Base-by-base conservation (phyloP, 2,329 filamentous ascomycete genomes). In the Pleoardoris graminearum region DNA sequence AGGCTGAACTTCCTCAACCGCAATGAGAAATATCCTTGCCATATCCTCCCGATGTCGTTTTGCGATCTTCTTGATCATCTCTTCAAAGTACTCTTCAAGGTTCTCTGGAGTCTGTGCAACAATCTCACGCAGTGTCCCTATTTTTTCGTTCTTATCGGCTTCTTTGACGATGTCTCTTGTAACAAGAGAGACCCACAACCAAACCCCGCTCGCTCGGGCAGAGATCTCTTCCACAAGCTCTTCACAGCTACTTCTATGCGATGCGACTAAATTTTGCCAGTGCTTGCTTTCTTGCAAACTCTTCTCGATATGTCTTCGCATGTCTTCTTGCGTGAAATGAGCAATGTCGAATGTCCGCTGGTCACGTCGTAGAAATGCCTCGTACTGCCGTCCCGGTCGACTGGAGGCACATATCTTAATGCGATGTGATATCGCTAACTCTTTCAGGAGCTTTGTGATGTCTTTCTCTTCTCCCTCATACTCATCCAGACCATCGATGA, bases 381-480 rank as follows among this genome's bases (percentile, higher is more conserved):
- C 43, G 29, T 57, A 61, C 21, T 39, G 21, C 27, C 35, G 43
- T 25, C 60, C 50, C 14, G 59, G 59, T 29, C 60, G 59, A 37
- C 54, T 61, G 1, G 60, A 63, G n/a, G 42, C 49, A 44, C 60
- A 63, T 8, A 61, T 47, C 37, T 63, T 63, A 50, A 63, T 50
- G 19, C 54, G 11, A 2, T 27, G 3, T 14, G 52, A 57, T 22
- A 32, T 30, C 3, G 50, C 41, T 2, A 59, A 30, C 7, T 30
- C 4, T 17, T 45, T 22, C 19, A 63, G 33, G 1, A 60, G 19
- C 3, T 51, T 7, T 11, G 53, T 44, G 12, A 61, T 14, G 1
- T 61, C 59, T 17, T 23, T 38, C 23, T 56, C 48, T 4, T 50
- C 37, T 2, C 57, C 59, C 14, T 54, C 52, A 25, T 50, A 58